phyloP scores from a whole-genome alignment of 768 basidiomycete species.

The Piloderma croceum region DNA sequence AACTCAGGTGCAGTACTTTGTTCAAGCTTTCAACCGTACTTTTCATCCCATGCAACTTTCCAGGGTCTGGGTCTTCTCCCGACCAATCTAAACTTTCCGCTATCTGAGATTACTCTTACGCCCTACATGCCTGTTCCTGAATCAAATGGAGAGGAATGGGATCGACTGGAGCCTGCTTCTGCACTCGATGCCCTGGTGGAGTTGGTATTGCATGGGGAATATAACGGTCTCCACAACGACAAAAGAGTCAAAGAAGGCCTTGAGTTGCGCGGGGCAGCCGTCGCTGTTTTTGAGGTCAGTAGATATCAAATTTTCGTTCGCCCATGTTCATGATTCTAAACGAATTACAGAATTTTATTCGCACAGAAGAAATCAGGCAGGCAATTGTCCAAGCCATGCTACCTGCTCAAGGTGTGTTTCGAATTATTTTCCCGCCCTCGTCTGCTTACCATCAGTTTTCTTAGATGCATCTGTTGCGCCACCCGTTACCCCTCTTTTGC shows the following conservation, averaged over 20 bases:
- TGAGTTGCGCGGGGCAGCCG: slow-evolving; percentile 72
- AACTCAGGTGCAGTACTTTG: slow-evolving; percentile 54
- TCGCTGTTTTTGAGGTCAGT: slow-evolving; percentile 86
- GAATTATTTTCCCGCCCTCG: slow-evolving; percentile 5
- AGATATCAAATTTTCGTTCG: slow-evolving; percentile 14
- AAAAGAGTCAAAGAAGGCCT: slow-evolving; percentile 60
- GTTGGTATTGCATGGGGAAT: slow-evolving; percentile 83
- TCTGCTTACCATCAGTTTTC: slow-evolving; percentile 1
- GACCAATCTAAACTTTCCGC: slow-evolving; percentile 46
- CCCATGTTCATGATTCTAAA: slow-evolving; percentile 1
- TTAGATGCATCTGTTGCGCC: slow-evolving; percentile 33
- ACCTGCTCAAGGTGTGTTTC: slow-evolving; percentile 45
- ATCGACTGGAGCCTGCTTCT: slow-evolving; percentile 73
- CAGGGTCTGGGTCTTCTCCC: slow-evolving; percentile 60
- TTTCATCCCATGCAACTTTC: slow-evolving; percentile 40
- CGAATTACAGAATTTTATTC: slow-evolving; percentile 59
- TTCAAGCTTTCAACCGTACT: slow-evolving; percentile 13
- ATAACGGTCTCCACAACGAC: slow-evolving; percentile 56
- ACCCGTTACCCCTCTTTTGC: slow-evolving; percentile 61
- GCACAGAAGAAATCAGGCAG: slow-evolving; percentile 63
- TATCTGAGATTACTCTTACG: slow-evolving; percentile 63
- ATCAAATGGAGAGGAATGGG: slow-evolving; percentile 90
- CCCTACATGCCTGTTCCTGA: slow-evolving; percentile 75
- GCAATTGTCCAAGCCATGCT: slow-evolving; percentile 72
- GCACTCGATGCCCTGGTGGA: slow-evolving; percentile 81